phyloP scores from a whole-genome alignment of 768 basidiomycete genomes.

The Amanita subjunquillea region DNA sequence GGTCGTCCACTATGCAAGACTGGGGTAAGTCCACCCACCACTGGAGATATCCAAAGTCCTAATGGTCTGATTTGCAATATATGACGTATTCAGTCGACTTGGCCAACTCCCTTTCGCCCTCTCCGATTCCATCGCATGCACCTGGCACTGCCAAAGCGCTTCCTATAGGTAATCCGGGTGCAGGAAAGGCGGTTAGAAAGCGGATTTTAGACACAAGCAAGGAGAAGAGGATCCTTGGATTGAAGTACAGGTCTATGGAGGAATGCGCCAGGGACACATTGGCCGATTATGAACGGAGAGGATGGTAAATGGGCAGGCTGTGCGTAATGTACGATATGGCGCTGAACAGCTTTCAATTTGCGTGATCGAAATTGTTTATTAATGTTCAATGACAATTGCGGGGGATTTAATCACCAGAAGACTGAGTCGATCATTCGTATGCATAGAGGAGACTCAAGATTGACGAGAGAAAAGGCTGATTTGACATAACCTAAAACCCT shows the following conservation, averaged over 20 bases:
- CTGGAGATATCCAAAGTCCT: no score
- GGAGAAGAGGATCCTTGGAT: slow-evolving; percentile 1
- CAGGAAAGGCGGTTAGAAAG: neutral
- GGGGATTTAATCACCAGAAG: no score
- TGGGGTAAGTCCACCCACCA: neutral
- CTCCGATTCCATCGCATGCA: neutral
- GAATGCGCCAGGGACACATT: slow-evolving; percentile 1
- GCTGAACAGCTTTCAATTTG: no score
- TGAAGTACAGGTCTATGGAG: slow-evolving; percentile 4
- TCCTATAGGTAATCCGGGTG: neutral
- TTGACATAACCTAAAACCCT: neutral
- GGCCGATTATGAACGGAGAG: neutral
- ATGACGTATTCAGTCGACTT: neutral
- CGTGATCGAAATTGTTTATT: no score
- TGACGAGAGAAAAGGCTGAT: neutral
- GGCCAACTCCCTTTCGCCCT: neutral
- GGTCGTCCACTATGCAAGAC: neutral
- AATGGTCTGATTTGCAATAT: neutral
- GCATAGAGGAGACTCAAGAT: neutral
- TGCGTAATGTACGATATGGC: no score
- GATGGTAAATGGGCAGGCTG: neutral
- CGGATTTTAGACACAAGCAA: neutral
- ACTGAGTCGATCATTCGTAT: no score
- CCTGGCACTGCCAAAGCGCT: neutral
- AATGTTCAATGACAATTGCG: no score